Percentiles rank a stretch among this genome's conserved stretches.
Evolutionary conservation across 495 filamentous ascomycete genomes (phyloP).

Genomic region (Talaromyces thailandensis): DNA sequence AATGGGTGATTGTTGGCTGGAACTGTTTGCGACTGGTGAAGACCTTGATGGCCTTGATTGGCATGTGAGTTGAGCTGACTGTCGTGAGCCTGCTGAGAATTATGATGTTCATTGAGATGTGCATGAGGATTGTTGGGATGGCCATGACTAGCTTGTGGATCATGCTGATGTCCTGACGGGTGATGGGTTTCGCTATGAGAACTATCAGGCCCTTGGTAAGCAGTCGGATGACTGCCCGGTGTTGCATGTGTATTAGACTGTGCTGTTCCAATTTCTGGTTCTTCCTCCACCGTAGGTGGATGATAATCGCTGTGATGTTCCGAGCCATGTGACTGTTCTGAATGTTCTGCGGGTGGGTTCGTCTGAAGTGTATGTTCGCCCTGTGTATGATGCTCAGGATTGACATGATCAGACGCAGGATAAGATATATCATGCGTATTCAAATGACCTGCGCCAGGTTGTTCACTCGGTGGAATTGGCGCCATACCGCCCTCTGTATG

Average conservation of each 20-base stretch:
- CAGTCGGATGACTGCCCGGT: not conserved
- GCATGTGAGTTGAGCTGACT: not conserved
- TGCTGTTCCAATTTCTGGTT: not conserved
- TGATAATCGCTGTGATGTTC: not conserved
- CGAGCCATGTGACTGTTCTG: not conserved
- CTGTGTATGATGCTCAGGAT: not conserved
- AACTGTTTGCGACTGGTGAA: not conserved
- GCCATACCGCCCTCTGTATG: not conserved
- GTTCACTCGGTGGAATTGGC: not conserved
- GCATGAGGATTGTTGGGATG: not conserved
- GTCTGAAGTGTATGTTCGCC: not conserved
- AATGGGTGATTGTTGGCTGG: not conserved
- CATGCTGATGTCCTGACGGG: not conserved
- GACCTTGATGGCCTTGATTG: not conserved
- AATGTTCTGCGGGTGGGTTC: not conserved
- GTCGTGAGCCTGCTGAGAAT: not conserved
- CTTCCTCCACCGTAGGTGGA: not conserved
- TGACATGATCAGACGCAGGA: not conserved
- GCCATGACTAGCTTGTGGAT: not conserved
- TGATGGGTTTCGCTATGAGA: not conserved
- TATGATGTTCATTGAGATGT: not conserved
- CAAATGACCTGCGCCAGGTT: not conserved
- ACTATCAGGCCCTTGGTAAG: not conserved
- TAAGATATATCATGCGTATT: not conserved
- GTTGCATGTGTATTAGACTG: not conserved